Base-by-base conservation (phyloP, 176 grass and related monocot genomes). In the Carex kokanica region DNA sequence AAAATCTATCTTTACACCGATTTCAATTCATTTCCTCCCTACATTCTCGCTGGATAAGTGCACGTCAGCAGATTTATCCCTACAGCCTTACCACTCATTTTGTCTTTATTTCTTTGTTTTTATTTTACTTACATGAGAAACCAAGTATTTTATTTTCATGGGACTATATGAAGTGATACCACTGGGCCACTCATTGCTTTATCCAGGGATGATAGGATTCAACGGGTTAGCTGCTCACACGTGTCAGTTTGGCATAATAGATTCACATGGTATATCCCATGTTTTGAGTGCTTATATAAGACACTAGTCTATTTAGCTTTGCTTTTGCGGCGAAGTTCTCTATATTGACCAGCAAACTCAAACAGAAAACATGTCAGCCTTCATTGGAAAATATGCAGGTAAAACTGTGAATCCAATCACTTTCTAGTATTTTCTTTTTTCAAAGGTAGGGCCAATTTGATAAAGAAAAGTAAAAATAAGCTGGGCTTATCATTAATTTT, bases 351-450 rank as follows among this genome's bases (percentile, higher is more conserved):
- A 57, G 57, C 51, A 34, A 38, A 80, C 21, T 64, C n/a, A 73
- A 55, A 69, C n/a, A 54, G 78, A 21, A 89, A 82, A 57, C 82
- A 98, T 94, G 95, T 98, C 95, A 85, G 92, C 95, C 85, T 98
- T 98, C 61, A 85, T 90, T 66, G 95, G 95, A 67, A 98, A 94
- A 88, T 94, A 94, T 87, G 62, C 95, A 93, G 95, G 95, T 98
- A 52, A 52, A 21, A 80, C 2, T n/a, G 17, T 49, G 3, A 43
- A 23, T 18, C 61, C 41, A 25, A 63, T 41, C 29, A 45, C 61
- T 78, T 49, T 85, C 31, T 80, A 58, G 2, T 55, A 17, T 40
- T 58, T 58, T 70, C 20, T 6, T 27, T 29, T 29, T 59, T 75
- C 59, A 17, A 2, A 45, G 40, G 29, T 85, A 5, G 59, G 3